Percentiles rank a stretch among this genome's conserved stretches.
phyloP scores from a whole-genome alignment of 2,329 filamentous ascomycete genomes.

The Colletotrichum lentis region DNA sequence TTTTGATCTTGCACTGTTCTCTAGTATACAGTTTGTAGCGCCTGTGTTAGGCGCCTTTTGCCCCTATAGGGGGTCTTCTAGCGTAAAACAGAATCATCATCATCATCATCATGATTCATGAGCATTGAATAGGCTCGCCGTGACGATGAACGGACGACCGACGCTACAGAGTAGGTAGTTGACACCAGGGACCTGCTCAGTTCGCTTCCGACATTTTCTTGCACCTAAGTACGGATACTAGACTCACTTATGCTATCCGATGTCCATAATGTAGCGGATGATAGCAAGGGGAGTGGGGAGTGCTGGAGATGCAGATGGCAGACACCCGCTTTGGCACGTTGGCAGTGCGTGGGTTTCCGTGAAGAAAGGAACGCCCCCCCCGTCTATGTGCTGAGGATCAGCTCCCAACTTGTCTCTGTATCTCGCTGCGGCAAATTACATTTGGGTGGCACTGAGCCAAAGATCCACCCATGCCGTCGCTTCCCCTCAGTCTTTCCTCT shows the following conservation, averaged over 20 bases:
- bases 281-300: neutral
- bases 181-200: neutral
- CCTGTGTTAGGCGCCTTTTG: no score
- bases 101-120: neutral
- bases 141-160: neutral
- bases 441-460: neutral
- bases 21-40: no score
- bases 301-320: neutral
- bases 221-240: neutral
- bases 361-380: neutral
- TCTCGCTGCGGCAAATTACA: neutral
- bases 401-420: neutral
- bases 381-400: neutral
- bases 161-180: neutral
- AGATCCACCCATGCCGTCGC: neutral
- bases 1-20: no score
- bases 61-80: no score
- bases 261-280: neutral
- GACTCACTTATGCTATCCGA: no score
- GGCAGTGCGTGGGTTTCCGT: neutral
- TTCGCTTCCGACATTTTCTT: neutral
- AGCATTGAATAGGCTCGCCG: slow-evolving; percentile 2
- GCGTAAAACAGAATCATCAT: no score
- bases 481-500: neutral
- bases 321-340: neutral